Base-by-base conservation (phyloP, 2,329 filamentous ascomycete genomes). In the Sporothrix humicola region DNA sequence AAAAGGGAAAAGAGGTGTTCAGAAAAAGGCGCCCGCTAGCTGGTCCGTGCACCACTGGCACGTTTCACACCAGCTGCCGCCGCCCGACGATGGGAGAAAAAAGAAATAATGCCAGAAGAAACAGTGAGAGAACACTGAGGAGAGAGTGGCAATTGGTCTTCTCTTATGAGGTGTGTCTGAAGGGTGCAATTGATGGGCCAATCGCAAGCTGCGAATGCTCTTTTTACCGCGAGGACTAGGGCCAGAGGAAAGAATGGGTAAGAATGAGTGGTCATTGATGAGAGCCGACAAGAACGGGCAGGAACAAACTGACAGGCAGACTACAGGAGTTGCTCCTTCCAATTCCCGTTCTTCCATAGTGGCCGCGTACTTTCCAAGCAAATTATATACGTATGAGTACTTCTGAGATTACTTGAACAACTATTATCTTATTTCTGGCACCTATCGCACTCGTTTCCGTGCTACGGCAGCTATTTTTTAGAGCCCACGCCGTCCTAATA, bases 11-110 rank as follows among this genome's bases (percentile, higher is more conserved):
- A 17, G 26, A 20, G 31, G n/a, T 26, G 13, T 12, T 10, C 20
- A 23, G 46, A 37, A 17, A 7, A 68, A 54, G 54, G 65, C 26
- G 65, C 65, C 17, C 26, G 52, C 31, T 12, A 31, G 10, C 7
- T 74, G 73, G 73, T 46, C 73, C 61, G 73, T 74, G 73, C 73
- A 50, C 31, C 70, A 15, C 63, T 73, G 66, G 69, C 71, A 69
- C 46, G 74, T 77, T 77, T 77, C 74, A 75, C 68, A 75, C 75
- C 72, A 74, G 75, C 71, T 71, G 63, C 44, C 63, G 63, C 44
- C 44, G 75, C 74, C 73, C 46, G 61, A 44, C n/a, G 61, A 31
- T n/a, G 8, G 17, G n/a, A 20, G 17, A 17, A 13, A 9, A 48
- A 50, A 50, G 50, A 44, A 23, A 50, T 12, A 48, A 15, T 37